Evolutionary conservation across 164 flowering plant genomes (phyloP), one percentile per base, ranked within the genome.

Genomic region (Berberis vulgaris): DNA sequence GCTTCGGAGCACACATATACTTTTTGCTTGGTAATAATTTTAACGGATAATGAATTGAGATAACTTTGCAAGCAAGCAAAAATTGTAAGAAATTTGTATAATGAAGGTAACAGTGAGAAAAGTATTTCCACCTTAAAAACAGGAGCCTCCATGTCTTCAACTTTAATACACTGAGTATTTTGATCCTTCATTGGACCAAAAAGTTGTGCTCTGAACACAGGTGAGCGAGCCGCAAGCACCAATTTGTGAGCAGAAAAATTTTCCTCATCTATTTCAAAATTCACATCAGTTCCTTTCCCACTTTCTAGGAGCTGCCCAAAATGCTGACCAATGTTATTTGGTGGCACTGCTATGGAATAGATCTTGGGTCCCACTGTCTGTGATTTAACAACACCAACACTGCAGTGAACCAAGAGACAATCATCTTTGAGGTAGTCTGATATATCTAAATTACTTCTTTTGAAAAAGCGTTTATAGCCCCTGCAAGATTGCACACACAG

Each of bases 401-500:
- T 78, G 72, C 98, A 89, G 49, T 80, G 80, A 54, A 91, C 82
- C 3, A 79, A 78, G 43, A 91, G 89, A 62, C 86, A 81, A 77
- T 91, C 94, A 77, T 91, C 96, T 71, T 86, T 89, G 26, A 91
- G 85, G 76, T 79, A 89, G 78, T 91, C 98, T 57, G 98, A 91
- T 68, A 84, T 67, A 74, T 91, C 96, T 4, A 91, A 71, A 45
- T 68, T 65, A 68, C 82, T 75, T 77, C 98, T 81, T 74, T 77
- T 89, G 68, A 79, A 87, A 69, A 89, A 91, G 3, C 96, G 79
- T 65, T 91, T 89, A 74, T 89, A 91, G 50, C 98, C 98, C 98
- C 98, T 91, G 84, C 67, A 77, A 13, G 64, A 69, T 59, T 10
- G 56, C 49, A 69, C 41, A 54, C 56, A 54, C 2, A 54, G n/a